Evolutionary conservation across 371 early-diverging fungal species (phyloP).

Genomic region (Rhizomucor pusillus): DNA sequence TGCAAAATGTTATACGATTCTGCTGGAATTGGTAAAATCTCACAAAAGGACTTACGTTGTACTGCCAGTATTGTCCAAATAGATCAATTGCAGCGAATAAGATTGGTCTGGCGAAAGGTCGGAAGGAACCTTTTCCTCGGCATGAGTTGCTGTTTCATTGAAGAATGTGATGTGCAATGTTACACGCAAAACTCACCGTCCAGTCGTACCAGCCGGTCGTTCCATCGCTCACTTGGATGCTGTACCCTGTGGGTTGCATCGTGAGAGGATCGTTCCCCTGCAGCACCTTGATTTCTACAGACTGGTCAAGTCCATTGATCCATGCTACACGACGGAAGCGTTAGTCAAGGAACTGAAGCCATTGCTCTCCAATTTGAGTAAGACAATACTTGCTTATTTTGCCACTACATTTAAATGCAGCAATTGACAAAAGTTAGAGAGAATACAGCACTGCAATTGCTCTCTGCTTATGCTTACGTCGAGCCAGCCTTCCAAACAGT

Average conservation of each 20-base stretch:
- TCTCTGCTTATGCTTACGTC: no score
- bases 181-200: conserved; percentile 13
- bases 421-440: not conserved
- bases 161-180: no score
- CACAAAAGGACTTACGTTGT: no score
- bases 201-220: conserved; percentile 9
- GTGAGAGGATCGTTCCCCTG: conserved; percentile 7
- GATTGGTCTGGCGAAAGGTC: conserved; percentile 4
- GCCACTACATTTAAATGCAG: not conserved
- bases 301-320: conserved; percentile 14
- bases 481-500: conserved; percentile 7
- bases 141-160: not conserved
- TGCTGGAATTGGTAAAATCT: no score
- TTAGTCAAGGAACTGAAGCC: not conserved
- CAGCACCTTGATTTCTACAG: conserved; percentile 8
- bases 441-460: no score
- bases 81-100: conserved; percentile 14
- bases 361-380: not conserved
- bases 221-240: conserved; percentile 11
- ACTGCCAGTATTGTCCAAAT: not conserved
- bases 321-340: conserved; percentile 7
- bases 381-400: conserved; percentile 5
- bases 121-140: conserved; percentile 5
- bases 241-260: conserved; percentile 9
- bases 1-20: no score